These are phyloP conservation scores for Aspergillus cavernicola DNA, from an alignment of 495 filamentous ascomycete genomes.

Conservation along the genomic window DNA sequence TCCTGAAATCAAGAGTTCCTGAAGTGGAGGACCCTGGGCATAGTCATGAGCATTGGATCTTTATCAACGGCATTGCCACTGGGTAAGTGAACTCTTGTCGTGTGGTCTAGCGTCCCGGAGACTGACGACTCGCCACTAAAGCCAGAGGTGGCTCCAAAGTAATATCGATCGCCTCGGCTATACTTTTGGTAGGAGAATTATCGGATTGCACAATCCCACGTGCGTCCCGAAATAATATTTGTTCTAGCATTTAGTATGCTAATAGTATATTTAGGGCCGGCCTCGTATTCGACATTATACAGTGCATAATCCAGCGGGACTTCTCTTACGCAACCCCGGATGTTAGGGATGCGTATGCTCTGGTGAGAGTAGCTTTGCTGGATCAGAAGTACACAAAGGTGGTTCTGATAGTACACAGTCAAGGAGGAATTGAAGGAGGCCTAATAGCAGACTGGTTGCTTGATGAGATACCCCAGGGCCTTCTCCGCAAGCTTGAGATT, in stretches of 20 bases:
- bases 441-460: slow-evolving; percentile 77
- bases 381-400: slow-evolving; percentile 60
- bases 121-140: slow-evolving; percentile 11
- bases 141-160: slow-evolving; percentile 50
- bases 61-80: slow-evolving; percentile 35
- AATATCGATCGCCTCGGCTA: slow-evolving; percentile 69
- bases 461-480: slow-evolving; percentile 65
- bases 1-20: slow-evolving; percentile 26
- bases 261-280: slow-evolving; percentile 35
- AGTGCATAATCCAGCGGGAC: slow-evolving; percentile 74
- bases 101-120: no score
- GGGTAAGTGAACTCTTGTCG: no score
- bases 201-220: slow-evolving; percentile 82
- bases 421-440: slow-evolving; percentile 74
- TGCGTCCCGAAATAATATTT: slow-evolving; percentile 21
- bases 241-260: not conserved
- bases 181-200: slow-evolving; percentile 70
- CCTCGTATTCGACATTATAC: slow-evolving; percentile 68
- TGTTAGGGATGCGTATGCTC: slow-evolving; percentile 46
- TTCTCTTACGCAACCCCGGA: slow-evolving; percentile 70
- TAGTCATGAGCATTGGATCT: slow-evolving; percentile 36
- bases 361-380: slow-evolving; percentile 28
- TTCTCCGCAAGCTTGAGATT: slow-evolving; percentile 68
- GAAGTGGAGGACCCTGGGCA: slow-evolving; percentile 19
- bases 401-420: slow-evolving; percentile 74